Evolutionary conservation across 2,329 filamentous ascomycete species (phyloP), one percentile per base, ranked within the genome.

Genomic region (Chaetomiaceae sp.): DNA sequence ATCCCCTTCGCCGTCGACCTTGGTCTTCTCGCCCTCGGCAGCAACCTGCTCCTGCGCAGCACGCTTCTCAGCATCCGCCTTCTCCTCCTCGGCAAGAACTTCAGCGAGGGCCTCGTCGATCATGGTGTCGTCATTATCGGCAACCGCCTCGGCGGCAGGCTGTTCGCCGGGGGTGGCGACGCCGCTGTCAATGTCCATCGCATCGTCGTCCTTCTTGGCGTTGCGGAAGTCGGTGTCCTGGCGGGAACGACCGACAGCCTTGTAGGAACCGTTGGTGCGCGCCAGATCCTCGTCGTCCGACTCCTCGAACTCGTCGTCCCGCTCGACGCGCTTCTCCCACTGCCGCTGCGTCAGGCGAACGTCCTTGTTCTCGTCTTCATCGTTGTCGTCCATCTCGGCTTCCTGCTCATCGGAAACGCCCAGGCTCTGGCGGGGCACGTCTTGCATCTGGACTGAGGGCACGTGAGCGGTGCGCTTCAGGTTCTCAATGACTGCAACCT

Each of bases 361-460:
- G 61, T 97, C 91, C 57, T 87, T 84, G 62, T 93, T 89, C 56
- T 87, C 79, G 54, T 96, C 90, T 43, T 88, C 87, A 53, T 97
- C 90, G 1, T 87, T 63, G 52, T 84, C 79, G 49, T 84, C 78
- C 6, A 82, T 65, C 55, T 81, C 78, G 10, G 76, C 80, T 37
- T 84, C 81, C 54, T 84, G 81, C 49, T 84, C 81, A 41, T 84
- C 80, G 0, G 79, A 76, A 67, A 81, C 79, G 24, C 78, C 75
- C 27, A 84, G 69, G 1, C 78, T 76, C 44, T 78, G 75, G 15
- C 80, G 75, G 3, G 81, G 81, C 6, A 83, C 74, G 55, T 94
- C 86, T 53, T 88, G 84, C 79, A 95, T 86, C 66, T 96, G 89
- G 17, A 96, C 88, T 17, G 89, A 95, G 1, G 93, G 93, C 0